phyloP scores from a whole-genome alignment of 768 basidiomycete genomes.

The Asterophora parasitica region DNA sequence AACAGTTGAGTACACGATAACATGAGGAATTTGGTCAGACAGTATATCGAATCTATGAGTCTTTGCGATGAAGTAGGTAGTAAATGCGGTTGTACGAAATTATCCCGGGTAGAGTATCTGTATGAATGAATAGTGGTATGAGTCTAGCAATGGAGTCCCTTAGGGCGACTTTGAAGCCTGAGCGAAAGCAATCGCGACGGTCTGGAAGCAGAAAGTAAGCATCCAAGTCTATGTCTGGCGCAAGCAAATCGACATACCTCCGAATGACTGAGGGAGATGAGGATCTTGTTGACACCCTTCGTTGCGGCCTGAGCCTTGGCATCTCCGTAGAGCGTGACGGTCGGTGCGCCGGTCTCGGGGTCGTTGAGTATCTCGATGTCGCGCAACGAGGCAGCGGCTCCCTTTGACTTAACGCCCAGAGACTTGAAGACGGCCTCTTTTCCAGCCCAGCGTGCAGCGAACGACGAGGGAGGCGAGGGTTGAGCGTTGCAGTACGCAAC shows the following conservation, averaged over 20 bases:
- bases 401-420: slow-evolving; percentile 82
- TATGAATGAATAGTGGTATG: slow-evolving; percentile 6
- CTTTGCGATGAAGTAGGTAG: slow-evolving; percentile 3
- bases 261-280: slow-evolving; percentile 90
- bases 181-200: slow-evolving; percentile 83
- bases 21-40: slow-evolving; percentile 2
- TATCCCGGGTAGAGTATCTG: slow-evolving; percentile 11
- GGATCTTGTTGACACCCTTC: slow-evolving; percentile 69
- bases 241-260: slow-evolving; percentile 48
- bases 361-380: slow-evolving; percentile 93
- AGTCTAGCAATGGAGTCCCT: slow-evolving; percentile 6
- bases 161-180: slow-evolving; percentile 52
- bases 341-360: slow-evolving; percentile 67
- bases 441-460: slow-evolving; percentile 95
- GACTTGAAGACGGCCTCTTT: slow-evolving; percentile 99
- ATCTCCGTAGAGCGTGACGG: slow-evolving; percentile 73
- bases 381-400: slow-evolving; percentile 92
- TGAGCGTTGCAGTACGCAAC: slow-evolving; percentile 83
- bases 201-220: slow-evolving; percentile 37
- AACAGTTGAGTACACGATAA: slow-evolving; percentile 7
- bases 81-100: slow-evolving; percentile 7
- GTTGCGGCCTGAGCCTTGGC: slow-evolving; percentile 67
- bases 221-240: background rate
- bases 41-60: slow-evolving; percentile 7
- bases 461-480: slow-evolving; percentile 82